These are phyloP conservation scores for Prinsepia uniflora DNA, from an alignment of 306 rosid species.

Conservation along the genomic window DNA sequence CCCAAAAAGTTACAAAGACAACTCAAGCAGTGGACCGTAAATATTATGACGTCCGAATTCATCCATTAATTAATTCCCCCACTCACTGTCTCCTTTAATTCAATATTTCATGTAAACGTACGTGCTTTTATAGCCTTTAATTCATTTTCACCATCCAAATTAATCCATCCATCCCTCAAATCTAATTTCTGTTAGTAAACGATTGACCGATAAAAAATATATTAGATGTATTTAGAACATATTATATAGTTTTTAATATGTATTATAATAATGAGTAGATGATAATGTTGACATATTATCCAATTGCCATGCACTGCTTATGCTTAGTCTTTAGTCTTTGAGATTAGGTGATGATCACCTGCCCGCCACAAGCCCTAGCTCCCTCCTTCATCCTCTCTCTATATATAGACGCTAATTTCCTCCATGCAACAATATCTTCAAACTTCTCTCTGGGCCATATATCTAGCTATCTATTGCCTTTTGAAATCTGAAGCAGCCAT, in stretches of 20 bases:
- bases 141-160: background rate
- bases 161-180: background rate
- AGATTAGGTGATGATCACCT: slow-evolving; percentile 4
- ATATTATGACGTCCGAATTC: background rate
- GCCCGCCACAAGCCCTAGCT: background rate
- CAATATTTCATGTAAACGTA: background rate
- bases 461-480: background rate
- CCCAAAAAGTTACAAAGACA: background rate
- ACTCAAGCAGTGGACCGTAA: background rate
- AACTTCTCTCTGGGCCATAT: background rate
- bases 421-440: background rate
- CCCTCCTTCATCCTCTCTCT: background rate
- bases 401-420: background rate
- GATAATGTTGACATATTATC: background rate
- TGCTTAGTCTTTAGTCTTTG: background rate
- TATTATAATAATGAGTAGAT: no score
- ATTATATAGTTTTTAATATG: no score
- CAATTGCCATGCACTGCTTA: background rate
- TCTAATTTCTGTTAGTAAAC: background rate
- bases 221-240: no score
- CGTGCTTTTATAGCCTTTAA: background rate
- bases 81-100: background rate
- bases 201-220: no score
- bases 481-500: background rate
- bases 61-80: no score